Evolutionary conservation across 2,329 filamentous ascomycete species (phyloP), one percentile per base, ranked within the genome.

Genomic region (Trichoderma polysporum): DNA sequence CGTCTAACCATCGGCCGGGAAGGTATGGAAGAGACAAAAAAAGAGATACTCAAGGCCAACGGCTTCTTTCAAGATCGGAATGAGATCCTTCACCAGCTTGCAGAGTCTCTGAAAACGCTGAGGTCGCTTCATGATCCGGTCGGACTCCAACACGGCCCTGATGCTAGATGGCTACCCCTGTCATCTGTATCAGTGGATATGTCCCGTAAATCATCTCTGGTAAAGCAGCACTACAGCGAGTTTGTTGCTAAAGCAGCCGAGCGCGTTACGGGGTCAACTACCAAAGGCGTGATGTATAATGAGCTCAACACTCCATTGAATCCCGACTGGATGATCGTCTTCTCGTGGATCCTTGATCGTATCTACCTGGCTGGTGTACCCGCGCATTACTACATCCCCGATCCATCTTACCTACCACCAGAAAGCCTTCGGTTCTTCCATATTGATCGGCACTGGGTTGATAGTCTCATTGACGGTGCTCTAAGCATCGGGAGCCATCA

Each of bases 391-490:
- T 71, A 83, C 2, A 69, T 84, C 4, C 56, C 75, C 0, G 81
- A 84, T 27, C 76, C 79, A 0, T 71, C 67, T 0, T 69, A 77
- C 39, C 70, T 84, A 0, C 76, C 71, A 0, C 50, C 39, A 4
- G 82, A 84, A 68, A 75, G 66, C 10, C 58, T 84, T 0, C 75
- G 80, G 0, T 81, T 83, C 73, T 84, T 84, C 72, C 66, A 75
- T 39, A 79, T 84, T 12, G 82, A 85, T 61, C 27, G 66, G 1
- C 76, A 76, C 60, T 84, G 82, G 82, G 68, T 79, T 0, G 78
- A 81, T 52, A 76, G 75, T 7, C 59, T 83, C 4, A 66, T 84
- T 1, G 82, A 84, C 65, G 82, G 82, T 0, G 82, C 78, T 0
- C 71, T 84, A 0, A 77, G 73, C 12, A 61, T 81, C 1, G 81